phyloP scores from a whole-genome alignment of 495 filamentous ascomycete genomes.

The Bacidia gigantensis region DNA sequence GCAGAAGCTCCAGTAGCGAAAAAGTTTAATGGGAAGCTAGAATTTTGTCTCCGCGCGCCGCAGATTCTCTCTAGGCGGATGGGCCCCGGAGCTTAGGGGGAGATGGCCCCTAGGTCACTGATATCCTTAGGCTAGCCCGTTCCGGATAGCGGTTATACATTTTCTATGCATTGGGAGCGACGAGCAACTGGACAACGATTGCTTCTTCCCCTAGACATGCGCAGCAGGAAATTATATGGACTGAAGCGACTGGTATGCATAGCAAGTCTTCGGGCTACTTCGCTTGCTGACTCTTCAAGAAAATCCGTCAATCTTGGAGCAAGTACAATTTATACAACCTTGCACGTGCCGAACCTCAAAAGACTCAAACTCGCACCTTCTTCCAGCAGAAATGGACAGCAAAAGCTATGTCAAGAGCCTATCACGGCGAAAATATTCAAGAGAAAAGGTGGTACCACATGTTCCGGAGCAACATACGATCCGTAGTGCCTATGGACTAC shows the following conservation, averaged over 20 bases:
- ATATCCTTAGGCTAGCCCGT: too few species aligned
- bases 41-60: background rate
- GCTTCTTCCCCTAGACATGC: background rate
- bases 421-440: slow-evolving; percentile 87
- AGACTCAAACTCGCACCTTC: slow-evolving; percentile 43
- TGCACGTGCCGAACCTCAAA: slow-evolving; percentile 31
- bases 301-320: slow-evolving; percentile 93
- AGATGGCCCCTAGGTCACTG: too few species aligned
- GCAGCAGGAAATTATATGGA: slow-evolving; percentile 43
- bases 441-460: slow-evolving; percentile 86
- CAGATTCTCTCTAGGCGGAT: too few species aligned
- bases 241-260: slow-evolving; percentile 50
- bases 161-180: too few species aligned
- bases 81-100: too few species aligned
- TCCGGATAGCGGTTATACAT: too few species aligned
- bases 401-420: slow-evolving; percentile 67
- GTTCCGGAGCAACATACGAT: slow-evolving; percentile 63
- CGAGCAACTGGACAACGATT: background rate
- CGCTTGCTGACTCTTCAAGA: too few species aligned
- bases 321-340: slow-evolving; percentile 95
- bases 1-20: background rate
- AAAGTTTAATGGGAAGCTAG: background rate
- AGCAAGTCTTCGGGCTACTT: too few species aligned
- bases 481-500: slow-evolving; percentile 75
- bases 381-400: slow-evolving; percentile 98